These are phyloP conservation scores for Globisporangium cylindrosporum DNA, from an alignment of 352 stramenopile genomes.

Conservation along the genomic window DNA sequence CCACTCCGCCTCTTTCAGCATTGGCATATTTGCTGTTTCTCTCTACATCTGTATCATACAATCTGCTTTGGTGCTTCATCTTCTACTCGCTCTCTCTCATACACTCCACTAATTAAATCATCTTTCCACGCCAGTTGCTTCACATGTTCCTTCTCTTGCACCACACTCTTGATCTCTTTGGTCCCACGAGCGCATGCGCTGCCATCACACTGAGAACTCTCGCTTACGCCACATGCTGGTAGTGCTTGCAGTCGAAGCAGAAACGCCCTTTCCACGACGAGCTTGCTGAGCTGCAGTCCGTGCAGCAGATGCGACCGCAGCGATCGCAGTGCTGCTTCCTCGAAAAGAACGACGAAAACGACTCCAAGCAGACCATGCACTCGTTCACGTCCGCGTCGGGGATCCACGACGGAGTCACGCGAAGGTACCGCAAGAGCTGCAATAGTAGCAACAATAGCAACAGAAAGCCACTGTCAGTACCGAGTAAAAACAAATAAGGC, in stretches of 20 bases:
- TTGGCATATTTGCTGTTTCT: background rate
- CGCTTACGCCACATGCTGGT: slow-evolving; percentile 45
- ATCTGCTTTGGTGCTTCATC: background rate
- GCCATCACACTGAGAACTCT: background rate
- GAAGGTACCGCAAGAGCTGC: slow-evolving; percentile 50
- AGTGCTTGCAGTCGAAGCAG: slow-evolving; percentile 80
- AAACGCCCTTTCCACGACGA: slow-evolving; percentile 71
- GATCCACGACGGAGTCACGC: slow-evolving; percentile 62
- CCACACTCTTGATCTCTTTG: background rate
- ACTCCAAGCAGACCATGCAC: slow-evolving; percentile 76
- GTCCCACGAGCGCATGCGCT: background rate
- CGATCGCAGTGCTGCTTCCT: slow-evolving; percentile 72
- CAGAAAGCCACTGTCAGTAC: background rate
- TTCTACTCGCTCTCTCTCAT: background rate
- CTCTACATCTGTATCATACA: slow-evolving; percentile 2
- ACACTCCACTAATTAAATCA: slow-evolving; percentile 8
- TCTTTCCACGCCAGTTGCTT: background rate
- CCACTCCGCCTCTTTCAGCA: background rate
- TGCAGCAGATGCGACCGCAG: slow-evolving; percentile 76
- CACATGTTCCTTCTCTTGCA: background rate
- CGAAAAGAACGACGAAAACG: slow-evolving; percentile 70
- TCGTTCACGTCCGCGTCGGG: slow-evolving; percentile 43
- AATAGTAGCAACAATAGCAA: slow-evolving; percentile 7
- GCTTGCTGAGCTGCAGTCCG: slow-evolving; percentile 62
- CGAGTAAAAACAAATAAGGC: background rate